A percentile compares a stretch with the other conserved stretches of the same genome.
These are phyloP conservation scores for Elymus sibiricus DNA, from an alignment of 176 grass and related monocot genomes.

Conservation along the genomic window DNA sequence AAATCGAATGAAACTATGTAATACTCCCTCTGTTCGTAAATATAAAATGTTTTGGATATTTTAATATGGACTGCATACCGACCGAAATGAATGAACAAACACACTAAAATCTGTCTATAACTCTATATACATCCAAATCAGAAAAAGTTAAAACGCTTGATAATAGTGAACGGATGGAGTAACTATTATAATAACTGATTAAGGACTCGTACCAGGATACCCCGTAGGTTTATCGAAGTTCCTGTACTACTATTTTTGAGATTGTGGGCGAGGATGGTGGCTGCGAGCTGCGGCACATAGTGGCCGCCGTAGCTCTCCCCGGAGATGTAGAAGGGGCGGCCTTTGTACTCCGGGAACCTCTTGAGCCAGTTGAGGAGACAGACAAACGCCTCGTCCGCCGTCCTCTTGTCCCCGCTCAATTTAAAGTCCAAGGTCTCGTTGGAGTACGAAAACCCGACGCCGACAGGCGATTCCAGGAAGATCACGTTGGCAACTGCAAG, in stretches of 20 bases:
- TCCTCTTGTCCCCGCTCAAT: conserved; percentile 5
- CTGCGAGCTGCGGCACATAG: conserved; percentile 37
- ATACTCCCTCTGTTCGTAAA: neutral
- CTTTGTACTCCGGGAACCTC: conserved; percentile 40
- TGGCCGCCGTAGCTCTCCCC: conserved; percentile 48
- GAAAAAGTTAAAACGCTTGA: too few relatives aligned
- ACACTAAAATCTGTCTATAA: too few relatives aligned
- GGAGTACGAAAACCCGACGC: conserved; percentile 43
- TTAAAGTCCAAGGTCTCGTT: conserved; percentile 12
- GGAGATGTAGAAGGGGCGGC: conserved; percentile 29
- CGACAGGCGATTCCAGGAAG: conserved; percentile 40
- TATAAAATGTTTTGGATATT: too few relatives aligned
- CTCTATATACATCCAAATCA: too few relatives aligned
- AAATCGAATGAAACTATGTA: neutral
- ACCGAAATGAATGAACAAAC: too few relatives aligned
- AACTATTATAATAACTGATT: neutral
- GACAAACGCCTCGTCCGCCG: neutral
- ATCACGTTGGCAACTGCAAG: conserved; percentile 46
- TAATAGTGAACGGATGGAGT: too few relatives aligned
- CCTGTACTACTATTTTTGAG: neutral
- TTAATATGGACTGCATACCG: too few relatives aligned
- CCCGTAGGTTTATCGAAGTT: neutral
- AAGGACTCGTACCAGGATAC: conserved; percentile 11
- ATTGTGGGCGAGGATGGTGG: conserved; percentile 21
- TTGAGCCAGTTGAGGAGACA: conserved; percentile 48